Evolutionary conservation across 2,329 filamentous ascomycete genomes (phyloP).

Genomic region (Rhynchosporium graminicola): DNA sequence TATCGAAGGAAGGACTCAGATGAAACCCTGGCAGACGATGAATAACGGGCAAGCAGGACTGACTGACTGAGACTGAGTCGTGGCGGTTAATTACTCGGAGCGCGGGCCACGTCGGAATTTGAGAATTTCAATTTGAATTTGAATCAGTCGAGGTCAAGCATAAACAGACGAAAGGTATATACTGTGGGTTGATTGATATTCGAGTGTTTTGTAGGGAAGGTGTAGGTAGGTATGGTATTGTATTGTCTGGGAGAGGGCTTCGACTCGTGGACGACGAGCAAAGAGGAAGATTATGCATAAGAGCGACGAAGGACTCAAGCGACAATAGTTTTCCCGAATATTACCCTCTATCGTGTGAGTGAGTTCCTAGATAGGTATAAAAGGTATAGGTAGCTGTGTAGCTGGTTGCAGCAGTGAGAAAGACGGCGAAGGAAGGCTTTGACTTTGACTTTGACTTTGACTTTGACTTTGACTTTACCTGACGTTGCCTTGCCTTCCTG

Average conservation of each 20-base stretch:
- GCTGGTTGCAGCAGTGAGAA: no score
- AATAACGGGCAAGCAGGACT: not conserved
- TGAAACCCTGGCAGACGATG: conserved; percentile 8
- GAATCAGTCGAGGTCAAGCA: not conserved
- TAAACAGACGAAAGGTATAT: conserved; percentile 6
- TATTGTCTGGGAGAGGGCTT: not conserved
- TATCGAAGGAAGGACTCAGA: conserved; percentile 2
- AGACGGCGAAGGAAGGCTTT: not conserved
- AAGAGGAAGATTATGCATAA: not conserved
- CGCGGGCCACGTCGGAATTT: conserved; percentile 4
- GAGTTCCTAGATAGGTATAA: no score
- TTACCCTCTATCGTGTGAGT: not conserved
- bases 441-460: not conserved
- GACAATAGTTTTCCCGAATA: not conserved
- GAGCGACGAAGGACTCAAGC: not conserved
- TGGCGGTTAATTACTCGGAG: not conserved
- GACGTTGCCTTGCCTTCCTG: no score
- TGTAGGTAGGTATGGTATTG: not conserved
- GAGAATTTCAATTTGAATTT: not conserved
- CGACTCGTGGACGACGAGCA: not conserved
- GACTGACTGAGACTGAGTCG: conserved; percentile 8
- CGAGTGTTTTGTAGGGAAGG: not conserved
- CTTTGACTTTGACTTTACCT: not conserved
- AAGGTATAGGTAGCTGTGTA: no score
- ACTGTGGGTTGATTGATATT: not conserved